phyloP scores from a whole-genome alignment of 1,284 basidiomycete genomes.

The Ceratobasidium papillatum region DNA sequence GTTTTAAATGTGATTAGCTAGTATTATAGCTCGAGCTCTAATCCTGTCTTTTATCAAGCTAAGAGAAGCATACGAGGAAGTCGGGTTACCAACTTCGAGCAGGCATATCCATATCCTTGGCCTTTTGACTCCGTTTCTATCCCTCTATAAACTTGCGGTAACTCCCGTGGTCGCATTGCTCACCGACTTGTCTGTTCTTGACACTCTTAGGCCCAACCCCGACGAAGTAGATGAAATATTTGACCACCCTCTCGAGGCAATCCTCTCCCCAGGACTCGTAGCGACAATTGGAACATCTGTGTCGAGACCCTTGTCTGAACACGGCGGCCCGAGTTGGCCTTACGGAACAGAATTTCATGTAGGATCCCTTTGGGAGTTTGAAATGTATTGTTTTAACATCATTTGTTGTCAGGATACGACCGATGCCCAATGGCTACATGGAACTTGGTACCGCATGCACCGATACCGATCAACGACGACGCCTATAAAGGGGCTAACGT shows the following conservation, averaged over 20 bases:
- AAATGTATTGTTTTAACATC: neutral
- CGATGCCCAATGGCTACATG: slow-evolving; percentile 61
- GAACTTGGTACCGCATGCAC: slow-evolving; percentile 70
- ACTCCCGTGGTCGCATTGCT: slow-evolving; percentile 79
- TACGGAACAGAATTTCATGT: slow-evolving; percentile 74
- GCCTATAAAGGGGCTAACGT: slow-evolving; percentile 81
- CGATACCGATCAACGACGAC: slow-evolving; percentile 78
- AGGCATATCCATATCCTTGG: slow-evolving; percentile 71
- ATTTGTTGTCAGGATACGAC: slow-evolving; percentile 58
- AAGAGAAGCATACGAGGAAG: slow-evolving; percentile 85
- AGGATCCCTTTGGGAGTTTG: slow-evolving; percentile 48
- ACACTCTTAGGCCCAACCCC: slow-evolving; percentile 39
- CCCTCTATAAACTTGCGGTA: slow-evolving; percentile 61
- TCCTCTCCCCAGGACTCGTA: slow-evolving; percentile 64
- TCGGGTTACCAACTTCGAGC: slow-evolving; percentile 67
- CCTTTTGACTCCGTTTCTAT: slow-evolving; percentile 75
- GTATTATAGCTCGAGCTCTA: neutral
- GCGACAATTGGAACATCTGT: neutral
- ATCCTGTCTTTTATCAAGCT: slow-evolving; percentile 57
- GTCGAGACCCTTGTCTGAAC: slow-evolving; percentile 57
- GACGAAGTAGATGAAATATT: slow-evolving; percentile 81
- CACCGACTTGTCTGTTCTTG: slow-evolving; percentile 51
- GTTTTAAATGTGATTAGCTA: slow-evolving; percentile 46
- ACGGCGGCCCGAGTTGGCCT: slow-evolving; percentile 77
- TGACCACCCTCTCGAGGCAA: slow-evolving; percentile 74